phyloP scores from a whole-genome alignment of 2,329 filamentous ascomycete species.

The Sporothrix luriei region DNA sequence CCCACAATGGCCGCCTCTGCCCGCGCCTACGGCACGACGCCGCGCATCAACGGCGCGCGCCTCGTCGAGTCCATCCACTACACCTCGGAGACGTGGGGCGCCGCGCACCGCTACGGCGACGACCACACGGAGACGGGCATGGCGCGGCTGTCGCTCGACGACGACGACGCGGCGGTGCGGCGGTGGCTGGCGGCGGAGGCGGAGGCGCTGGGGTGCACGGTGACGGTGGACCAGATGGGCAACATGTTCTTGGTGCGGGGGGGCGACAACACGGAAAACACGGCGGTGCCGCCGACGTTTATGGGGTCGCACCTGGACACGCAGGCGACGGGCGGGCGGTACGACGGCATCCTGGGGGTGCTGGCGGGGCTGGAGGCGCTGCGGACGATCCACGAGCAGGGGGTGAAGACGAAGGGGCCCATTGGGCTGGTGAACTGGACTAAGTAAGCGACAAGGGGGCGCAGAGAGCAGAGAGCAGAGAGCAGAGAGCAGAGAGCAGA shows the following conservation, averaged over 20 bases:
- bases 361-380: constrained; percentile 73
- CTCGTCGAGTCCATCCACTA: constrained; percentile 17
- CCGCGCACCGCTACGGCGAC: constrained; percentile 12
- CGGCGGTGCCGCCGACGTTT: constrained; percentile 63
- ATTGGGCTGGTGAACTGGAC: constrained; percentile 80
- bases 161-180: constrained; percentile 70
- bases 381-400: constrained; percentile 66
- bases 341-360: constrained; percentile 78
- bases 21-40: constrained; percentile 7
- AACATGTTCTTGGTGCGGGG: constrained; percentile 76
- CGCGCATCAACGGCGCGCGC: constrained; percentile 10
- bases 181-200: constrained; percentile 75
- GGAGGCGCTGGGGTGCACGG: constrained; percentile 63
- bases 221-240: constrained; percentile 73
- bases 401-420: constrained; percentile 68
- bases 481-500: too few species aligned
- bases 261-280: constrained; percentile 57
- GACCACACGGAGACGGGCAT: constrained; percentile 66
- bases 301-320: constrained; percentile 66
- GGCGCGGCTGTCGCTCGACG: constrained; percentile 70
- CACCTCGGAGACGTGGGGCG: constrained; percentile 2
- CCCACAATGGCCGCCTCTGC: neutral
- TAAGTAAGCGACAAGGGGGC: too few species aligned
- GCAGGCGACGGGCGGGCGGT: constrained; percentile 59
- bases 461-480: too few species aligned